Percentiles rank a stretch among this genome's conserved stretches.
Conservation (phyloP, 805 yeast species). For the Ogataea nonfermentans region DNA sequence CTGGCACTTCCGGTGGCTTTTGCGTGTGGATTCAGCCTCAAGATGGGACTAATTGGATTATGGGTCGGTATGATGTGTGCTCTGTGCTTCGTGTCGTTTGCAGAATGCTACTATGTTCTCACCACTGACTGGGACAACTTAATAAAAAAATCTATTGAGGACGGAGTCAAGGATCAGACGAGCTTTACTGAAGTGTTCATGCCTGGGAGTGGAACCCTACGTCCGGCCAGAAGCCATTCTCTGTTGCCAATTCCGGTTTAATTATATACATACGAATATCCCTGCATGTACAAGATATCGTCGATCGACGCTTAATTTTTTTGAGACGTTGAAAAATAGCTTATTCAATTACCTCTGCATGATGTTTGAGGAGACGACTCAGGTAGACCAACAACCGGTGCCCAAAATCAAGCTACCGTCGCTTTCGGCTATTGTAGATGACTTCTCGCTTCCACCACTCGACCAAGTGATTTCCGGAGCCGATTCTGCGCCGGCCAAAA, state of each 20-base stretch:
- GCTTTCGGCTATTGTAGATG: conserved; percentile 16
- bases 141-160: conserved; percentile 31
- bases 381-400: background rate
- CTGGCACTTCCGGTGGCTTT: conserved; percentile 64
- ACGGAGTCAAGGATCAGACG: conserved; percentile 25
- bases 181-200: conserved; percentile 8
- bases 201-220: conserved; percentile 12
- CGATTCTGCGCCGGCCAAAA: conserved; percentile 2
- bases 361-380: conserved; percentile 8
- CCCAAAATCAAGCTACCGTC: conserved; percentile 18
- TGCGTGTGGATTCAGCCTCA: conserved; percentile 48
- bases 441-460: conserved; percentile 12
- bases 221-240: conserved; percentile 11
- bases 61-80: conserved; percentile 64
- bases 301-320: conserved; percentile 3
- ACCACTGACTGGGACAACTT: conserved; percentile 33
- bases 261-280: background rate
- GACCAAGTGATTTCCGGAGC: background rate
- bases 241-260: conserved; percentile 11
- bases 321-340: conserved; percentile 1
- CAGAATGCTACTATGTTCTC: conserved; percentile 38
- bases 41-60: conserved; percentile 54
- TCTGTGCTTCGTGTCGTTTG: conserved; percentile 45
- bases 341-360: background rate
- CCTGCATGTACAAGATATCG: background rate